Conservation (phyloP, 495 filamentous ascomycete genomes). For the Bacidia gigantensis region DNA sequence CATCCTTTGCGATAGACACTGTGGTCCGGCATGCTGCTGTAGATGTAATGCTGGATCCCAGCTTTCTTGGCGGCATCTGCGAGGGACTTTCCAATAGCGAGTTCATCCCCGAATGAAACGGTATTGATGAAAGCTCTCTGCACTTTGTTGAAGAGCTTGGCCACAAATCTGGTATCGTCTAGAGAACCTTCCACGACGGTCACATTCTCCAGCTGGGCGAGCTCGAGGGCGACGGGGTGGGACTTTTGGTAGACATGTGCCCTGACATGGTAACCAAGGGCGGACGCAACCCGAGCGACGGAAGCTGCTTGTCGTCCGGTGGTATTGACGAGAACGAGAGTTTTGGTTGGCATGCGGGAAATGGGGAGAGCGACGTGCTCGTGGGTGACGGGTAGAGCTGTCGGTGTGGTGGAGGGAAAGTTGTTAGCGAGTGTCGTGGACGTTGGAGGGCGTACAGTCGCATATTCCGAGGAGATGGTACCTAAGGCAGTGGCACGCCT, state of each 20-base stretch:
- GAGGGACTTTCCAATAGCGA: constrained; percentile 69
- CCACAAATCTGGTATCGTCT: constrained; percentile 59
- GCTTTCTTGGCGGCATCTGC: constrained; percentile 82
- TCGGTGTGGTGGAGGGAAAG: neutral
- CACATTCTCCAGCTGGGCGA: constrained; percentile 67
- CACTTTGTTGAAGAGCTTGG: constrained; percentile 64
- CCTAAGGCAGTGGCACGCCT: no score
- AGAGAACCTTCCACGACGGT: constrained; percentile 69
- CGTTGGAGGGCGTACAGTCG: no score
- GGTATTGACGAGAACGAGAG: constrained; percentile 83
- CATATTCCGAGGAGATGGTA: no score
- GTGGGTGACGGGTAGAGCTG: neutral
- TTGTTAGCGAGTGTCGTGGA: no score
- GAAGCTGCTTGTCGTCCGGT: constrained; percentile 88
- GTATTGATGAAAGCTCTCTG: constrained; percentile 95
- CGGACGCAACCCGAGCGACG: constrained; percentile 79
- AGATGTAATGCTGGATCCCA: constrained; percentile 81
- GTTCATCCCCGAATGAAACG: constrained; percentile 92
- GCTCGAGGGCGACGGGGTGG: constrained; percentile 63
- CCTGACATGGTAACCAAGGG: constrained; percentile 79
- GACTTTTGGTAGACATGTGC: constrained; percentile 76
- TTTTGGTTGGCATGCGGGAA: constrained; percentile 47
- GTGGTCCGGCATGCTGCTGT: constrained; percentile 95
- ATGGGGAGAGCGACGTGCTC: neutral
- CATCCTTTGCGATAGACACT: constrained; percentile 55